Conservation (phyloP, 805 yeast species). For the Wickerhamomyces subpelliculosus region DNA sequence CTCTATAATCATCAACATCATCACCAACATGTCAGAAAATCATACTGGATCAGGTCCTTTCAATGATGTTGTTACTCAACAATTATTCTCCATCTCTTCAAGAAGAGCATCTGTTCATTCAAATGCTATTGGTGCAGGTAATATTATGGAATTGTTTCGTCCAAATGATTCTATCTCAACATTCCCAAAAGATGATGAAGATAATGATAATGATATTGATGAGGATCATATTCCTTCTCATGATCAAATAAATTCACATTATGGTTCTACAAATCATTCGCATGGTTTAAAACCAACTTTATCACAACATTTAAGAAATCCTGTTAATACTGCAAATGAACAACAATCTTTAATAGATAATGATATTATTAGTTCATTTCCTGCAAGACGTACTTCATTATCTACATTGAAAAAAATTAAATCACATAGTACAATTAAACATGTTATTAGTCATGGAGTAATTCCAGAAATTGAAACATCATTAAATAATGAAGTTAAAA, state of each 20-base stretch:
- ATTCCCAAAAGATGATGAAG: no score
- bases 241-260: neutral
- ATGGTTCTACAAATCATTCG: neutral
- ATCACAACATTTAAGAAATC: neutral
- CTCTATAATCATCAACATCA: neutral
- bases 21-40: constrained; percentile 4
- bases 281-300: neutral
- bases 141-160: constrained; percentile 19
- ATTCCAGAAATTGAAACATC: constrained; percentile 18
- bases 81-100: constrained; percentile 11
- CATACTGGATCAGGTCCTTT: constrained; percentile 19
- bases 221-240: constrained; percentile 4
- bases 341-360: constrained; percentile 3
- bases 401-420: constrained; percentile 18
- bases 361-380: constrained; percentile 3
- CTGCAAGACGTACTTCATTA: constrained; percentile 13
- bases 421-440: constrained; percentile 20
- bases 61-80: constrained; percentile 17
- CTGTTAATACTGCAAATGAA: constrained; percentile 8
- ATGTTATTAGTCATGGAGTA: constrained; percentile 18
- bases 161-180: no score
- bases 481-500: constrained; percentile 37
- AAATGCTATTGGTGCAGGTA: constrained; percentile 12
- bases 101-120: constrained; percentile 17
- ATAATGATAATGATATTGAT: no score